Base-by-base conservation (phyloP, 345 rosid genomes). In the Reutealis trisperma region DNA sequence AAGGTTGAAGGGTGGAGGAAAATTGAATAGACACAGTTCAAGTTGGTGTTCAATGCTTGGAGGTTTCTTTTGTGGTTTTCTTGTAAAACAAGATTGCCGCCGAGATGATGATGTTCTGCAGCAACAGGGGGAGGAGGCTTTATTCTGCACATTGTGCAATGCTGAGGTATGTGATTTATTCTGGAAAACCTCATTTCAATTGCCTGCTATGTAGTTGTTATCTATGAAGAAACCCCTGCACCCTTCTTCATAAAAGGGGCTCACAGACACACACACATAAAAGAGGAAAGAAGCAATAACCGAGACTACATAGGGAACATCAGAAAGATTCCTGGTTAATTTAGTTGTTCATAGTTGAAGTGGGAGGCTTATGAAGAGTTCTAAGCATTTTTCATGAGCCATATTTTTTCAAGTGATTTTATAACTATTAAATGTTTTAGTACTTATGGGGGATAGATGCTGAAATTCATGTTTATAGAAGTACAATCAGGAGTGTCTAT, bases 101-200 rank as follows among this genome's bases (percentile, higher is more conserved):
- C 87, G 80, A 55, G 96, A 90, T 80, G 88, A 78, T 45, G 88
- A 84, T 76, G 63, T 78, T 52, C 63, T 83, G 6, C 89, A 73
- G 71, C 84, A 86, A 77, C 85, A 81, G 73, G 75, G 85, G 64
- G 97, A 90, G 80, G 98, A 93, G 24, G 92, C 91, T 75, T 52
- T 93, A 59, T 92, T 93, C 86, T 95, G 99, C 85, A 89, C 97
- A 58, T 80, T 95, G 82, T 93, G 99, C 88, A 90, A 93, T 86
- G 97, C 96, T 24, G 98, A 90, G 92, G 97, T 93, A 63, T 34
- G 22, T 6, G 18, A 8, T 9, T 67, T 69, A 5, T 72, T 66
- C 22, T 44, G 19, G 21, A 55, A 41, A 22, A 27, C 8, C 44
- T 73, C 58, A 19, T 65, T 72, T 65, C 41, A 19, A 7, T 45